These are phyloP conservation scores for Ceratocystis harringtonii DNA, from an alignment of 2,329 filamentous ascomycete species.

Conservation along the genomic window DNA sequence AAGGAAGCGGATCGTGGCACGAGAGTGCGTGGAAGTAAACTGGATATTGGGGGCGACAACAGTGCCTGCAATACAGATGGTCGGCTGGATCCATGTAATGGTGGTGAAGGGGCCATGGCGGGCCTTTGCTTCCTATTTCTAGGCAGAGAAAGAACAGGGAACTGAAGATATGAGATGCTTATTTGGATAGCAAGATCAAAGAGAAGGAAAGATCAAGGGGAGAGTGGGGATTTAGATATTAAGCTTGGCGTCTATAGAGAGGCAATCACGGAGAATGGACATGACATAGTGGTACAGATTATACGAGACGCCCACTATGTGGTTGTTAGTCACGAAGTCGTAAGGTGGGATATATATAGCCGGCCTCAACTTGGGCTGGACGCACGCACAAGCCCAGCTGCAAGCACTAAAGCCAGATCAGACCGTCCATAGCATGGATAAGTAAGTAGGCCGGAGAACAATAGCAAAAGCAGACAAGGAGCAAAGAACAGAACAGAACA, in stretches of 20 bases:
- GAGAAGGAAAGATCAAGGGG: neutral
- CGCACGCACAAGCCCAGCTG: neutral
- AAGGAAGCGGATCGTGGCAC: neutral
- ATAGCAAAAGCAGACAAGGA: neutral
- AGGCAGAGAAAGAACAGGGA: too few species aligned
- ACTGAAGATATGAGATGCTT: neutral
- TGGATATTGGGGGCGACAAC: neutral
- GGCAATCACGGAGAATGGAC: neutral
- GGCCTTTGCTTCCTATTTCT: too few species aligned
- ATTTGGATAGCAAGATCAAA: neutral
- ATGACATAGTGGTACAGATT: neutral
- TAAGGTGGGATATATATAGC: neutral
- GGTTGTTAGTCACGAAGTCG: neutral
- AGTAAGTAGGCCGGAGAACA: neutral
- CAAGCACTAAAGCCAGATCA: neutral
- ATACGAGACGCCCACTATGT: neutral
- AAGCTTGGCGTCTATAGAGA: neutral
- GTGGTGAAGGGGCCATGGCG: neutral
- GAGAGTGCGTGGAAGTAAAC: neutral
- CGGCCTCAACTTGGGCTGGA: slow-evolving; percentile 19
- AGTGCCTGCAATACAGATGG: neutral
- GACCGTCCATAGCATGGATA: neutral
- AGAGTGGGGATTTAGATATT: neutral
- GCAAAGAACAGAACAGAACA: neutral
- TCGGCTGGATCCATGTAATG: neutral